Percentiles rank a stretch among this genome's conserved stretches.
Conservation (phyloP, 2,329 filamentous ascomycete species). For the Aplosporella prunicola region DNA sequence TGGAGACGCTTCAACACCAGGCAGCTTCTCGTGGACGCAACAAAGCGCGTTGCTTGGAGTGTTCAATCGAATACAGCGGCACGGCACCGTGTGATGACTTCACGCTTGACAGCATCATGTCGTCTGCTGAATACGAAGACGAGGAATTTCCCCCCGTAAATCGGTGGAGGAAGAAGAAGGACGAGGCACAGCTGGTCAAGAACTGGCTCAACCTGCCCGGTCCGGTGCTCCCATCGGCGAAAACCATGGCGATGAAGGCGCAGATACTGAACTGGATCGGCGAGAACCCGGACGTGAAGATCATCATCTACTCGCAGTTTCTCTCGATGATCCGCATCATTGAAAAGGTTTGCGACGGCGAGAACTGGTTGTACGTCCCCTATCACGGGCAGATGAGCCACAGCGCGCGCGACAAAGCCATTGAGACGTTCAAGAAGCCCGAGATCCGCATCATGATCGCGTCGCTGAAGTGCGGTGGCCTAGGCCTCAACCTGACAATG, state of each 20-base stretch:
- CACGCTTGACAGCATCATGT: constrained; percentile 10
- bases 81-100: constrained; percentile 1
- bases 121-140: background rate
- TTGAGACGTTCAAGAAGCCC: constrained; percentile 36
- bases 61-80: constrained; percentile 1
- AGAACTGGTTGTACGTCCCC: constrained; percentile 40
- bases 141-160: constrained; percentile 11
- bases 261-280: constrained; percentile 37
- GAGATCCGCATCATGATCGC: constrained; percentile 42
- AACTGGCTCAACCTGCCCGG: constrained; percentile 33
- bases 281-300: constrained; percentile 42
- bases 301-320: constrained; percentile 54
- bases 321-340: constrained; percentile 45
- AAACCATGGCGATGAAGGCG: constrained; percentile 37
- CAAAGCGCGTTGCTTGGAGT: background rate
- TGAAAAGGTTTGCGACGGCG: constrained; percentile 37
- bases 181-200: constrained; percentile 16
- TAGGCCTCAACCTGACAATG: constrained; percentile 50
- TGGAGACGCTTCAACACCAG: constrained; percentile 23
- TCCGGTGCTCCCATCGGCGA: constrained; percentile 34
- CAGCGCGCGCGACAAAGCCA: constrained; percentile 34
- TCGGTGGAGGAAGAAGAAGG: constrained; percentile 13
- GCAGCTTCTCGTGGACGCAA: constrained; percentile 15
- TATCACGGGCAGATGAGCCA: constrained; percentile 43
- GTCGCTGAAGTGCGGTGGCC: constrained; percentile 48